Evolutionary conservation across 345 rosid genomes (phyloP), one percentile per base, ranked within the genome.

Genomic region (Linum trigynum): DNA sequence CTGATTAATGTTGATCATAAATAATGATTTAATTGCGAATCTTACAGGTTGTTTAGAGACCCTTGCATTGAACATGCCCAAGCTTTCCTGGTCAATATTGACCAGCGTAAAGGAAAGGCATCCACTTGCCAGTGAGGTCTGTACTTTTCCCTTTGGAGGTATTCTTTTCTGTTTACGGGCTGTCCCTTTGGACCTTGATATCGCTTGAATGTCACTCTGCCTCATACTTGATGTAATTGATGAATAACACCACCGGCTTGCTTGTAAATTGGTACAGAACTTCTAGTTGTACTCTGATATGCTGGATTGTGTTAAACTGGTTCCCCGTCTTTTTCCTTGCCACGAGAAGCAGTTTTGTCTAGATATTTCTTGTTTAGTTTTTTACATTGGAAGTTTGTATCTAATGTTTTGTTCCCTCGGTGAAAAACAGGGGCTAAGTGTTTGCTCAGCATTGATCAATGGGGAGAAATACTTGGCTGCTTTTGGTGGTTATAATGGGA

Each of bases 401-500:
- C 40, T 11, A 39, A 38, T 15, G 41, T 53, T 8, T 3, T 65
- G 32, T 23, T 23, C 32, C 32, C 32, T 48, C 55, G 43, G 43
- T 62, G 61, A 39, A 72, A 73, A 71, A 71, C 91, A 94, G 99
- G 97, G 99, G 15, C 96, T 90, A 53, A 90, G 90, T 77, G 83
- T 85, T 60, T 84, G 88, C 88, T 70, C 92, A 1, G 90, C 86
- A 59, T 62, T 79, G 63, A 62, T 94, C 65, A 78, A 71, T 56
- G 84, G 92, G 37, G 95, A 84, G 82, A 83, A 66, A 64, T 72
- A 85, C 79, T 81, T 94, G 86, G 79, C 87, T 80, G 92, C 95
- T 41, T 94, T 94, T 77, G 99, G 99, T 32, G 99, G 99, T 72
- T 94, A 94, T 71, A 94, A 90, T 66, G 97, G 99, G 68, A 90